Conservation (phyloP, 139 green algal genomes). For the Tetraselmis chui region DNA sequence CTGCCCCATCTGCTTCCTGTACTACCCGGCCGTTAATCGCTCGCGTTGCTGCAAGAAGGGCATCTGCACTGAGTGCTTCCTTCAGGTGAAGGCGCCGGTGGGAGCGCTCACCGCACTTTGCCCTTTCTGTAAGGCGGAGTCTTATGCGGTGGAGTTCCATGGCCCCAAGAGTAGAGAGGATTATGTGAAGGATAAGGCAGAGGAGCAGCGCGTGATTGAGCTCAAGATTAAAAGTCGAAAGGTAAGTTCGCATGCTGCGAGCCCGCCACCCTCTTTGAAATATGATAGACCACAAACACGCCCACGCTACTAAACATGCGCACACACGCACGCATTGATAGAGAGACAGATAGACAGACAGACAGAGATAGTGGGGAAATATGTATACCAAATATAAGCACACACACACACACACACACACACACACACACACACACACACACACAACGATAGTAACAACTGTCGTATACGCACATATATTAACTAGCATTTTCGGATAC, state of each 20-base stretch:
- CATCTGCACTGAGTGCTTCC: conserved; percentile 41
- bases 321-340: too few species aligned
- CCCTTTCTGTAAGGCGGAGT: conserved; percentile 34
- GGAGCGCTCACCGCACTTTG: conserved; percentile 12
- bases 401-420: too few species aligned
- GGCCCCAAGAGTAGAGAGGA: conserved; percentile 17
- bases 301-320: too few species aligned
- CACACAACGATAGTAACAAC: too few species aligned
- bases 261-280: too few species aligned
- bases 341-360: too few species aligned
- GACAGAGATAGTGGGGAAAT: too few species aligned
- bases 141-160: conserved; percentile 30
- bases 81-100: conserved; percentile 19
- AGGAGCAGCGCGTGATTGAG: conserved; percentile 34
- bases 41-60: conserved; percentile 35
- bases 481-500: too few species aligned
- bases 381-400: too few species aligned
- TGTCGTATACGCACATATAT: too few species aligned
- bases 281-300: too few species aligned
- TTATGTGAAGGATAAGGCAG: conserved; percentile 22
- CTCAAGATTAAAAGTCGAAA: conserved; percentile 24
- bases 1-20: conserved; percentile 40
- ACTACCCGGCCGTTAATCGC: conserved; percentile 34
- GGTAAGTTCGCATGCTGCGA: conserved; percentile 13
- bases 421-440: too few species aligned